phyloP scores from a whole-genome alignment of 208 protist genomes.

The Phytomonas sp. region DNA sequence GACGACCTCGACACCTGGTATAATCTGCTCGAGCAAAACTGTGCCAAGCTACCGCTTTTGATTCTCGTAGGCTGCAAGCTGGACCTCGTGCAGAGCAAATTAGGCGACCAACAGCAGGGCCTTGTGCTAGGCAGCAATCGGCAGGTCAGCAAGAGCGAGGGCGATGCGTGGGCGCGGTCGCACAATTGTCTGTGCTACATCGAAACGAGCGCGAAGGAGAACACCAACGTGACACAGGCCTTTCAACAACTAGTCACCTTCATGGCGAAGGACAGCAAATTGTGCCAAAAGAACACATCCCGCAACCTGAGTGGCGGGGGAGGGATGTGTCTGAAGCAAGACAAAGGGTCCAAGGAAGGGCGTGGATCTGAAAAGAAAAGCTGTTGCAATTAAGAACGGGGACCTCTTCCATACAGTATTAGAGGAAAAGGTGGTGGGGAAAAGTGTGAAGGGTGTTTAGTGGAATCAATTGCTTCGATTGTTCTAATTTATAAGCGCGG shows the following conservation, averaged over 20 bases:
- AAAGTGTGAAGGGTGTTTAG: neutral
- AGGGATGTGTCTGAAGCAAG: neutral
- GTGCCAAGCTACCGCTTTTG: conserved; percentile 49
- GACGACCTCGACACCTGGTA: conserved; percentile 84
- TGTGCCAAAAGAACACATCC: conserved; percentile 14
- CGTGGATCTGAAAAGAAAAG: neutral
- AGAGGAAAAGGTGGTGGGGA: neutral
- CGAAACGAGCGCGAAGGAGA: conserved; percentile 84
- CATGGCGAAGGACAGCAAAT: conserved; percentile 36
- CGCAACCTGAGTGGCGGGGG: conserved; percentile 19
- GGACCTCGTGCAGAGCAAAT: conserved; percentile 55
- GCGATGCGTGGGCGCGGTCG: conserved; percentile 65
- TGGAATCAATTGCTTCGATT: neutral
- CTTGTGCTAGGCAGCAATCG: conserved; percentile 65
- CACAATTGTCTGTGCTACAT: conserved; percentile 79
- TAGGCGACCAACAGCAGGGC: conserved; percentile 46
- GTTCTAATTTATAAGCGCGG: neutral
- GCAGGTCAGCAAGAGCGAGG: conserved; percentile 73
- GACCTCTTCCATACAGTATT: neutral
- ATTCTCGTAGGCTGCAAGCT: conserved; percentile 85
- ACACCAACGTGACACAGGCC: conserved; percentile 75
- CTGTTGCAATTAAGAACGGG: neutral
- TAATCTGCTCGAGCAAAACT: conserved; percentile 56
- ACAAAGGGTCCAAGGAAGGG: neutral
- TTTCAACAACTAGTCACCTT: conserved; percentile 83